Base-by-base conservation (phyloP, 495 filamentous ascomycete species). In the Ramalina intermedia region DNA sequence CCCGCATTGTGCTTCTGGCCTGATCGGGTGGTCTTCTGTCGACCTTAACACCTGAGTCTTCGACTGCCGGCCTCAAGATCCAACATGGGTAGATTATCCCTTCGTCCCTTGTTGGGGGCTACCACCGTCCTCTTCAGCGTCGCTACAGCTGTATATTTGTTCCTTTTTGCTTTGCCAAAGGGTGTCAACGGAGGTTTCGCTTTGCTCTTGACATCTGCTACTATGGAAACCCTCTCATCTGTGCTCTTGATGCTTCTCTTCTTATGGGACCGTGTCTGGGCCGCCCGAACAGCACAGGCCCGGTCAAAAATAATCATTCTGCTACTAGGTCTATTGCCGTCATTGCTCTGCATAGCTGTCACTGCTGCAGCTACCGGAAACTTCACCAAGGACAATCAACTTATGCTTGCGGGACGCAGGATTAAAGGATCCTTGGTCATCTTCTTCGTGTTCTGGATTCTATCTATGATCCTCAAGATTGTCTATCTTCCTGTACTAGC, bases 121-220 rank as follows among this genome's bases (percentile, higher is more conserved):
- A 43, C 59, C 8, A 57, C 62, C 6, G 33, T 59, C 9, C 29
- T 57, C 18, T 50, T 59, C 29, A 56, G 52, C 35, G 27, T 59
- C 16, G 56, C 52, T 16, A 58, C 57, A 43, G 41, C 58, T 4
- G 55, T 55, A 24, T 58, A 65, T 44, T 50, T 63, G 29, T 47
- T 64, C 35, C 56, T 65, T 13, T 56, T 65, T 16, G 56, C 61
- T n/a, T 43, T 53, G 20, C 52, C 57, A 16, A 37, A 61, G 21
- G 55, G 52, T 35, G 38, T 17, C 6, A 36, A 41, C 35, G 20
- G 42, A n/a, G 43, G 49, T 11, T 54, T 27, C 26, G 50, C 53
- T 12, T 44, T 61, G 20, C 55, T 56, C 14, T 46, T 67, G 16
- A 52, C 60, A 13, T 58, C 64, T 26, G 60, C 58, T 13, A 50